These are phyloP conservation scores for Aphanomyces astaci DNA, from an alignment of 352 stramenopile genomes.

Conservation along the genomic window DNA sequence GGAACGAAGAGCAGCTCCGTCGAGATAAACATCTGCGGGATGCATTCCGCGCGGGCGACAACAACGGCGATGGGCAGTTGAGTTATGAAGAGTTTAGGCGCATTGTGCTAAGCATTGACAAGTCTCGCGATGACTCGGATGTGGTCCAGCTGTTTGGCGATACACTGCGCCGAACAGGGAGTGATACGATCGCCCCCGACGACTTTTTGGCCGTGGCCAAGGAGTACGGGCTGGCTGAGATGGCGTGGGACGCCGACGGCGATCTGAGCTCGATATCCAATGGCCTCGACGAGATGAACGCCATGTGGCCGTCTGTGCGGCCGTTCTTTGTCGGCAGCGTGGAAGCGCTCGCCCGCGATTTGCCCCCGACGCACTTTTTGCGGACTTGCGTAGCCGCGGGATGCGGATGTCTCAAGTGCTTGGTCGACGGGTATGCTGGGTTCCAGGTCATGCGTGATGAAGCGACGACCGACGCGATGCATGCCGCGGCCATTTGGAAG, in stretches of 20 bases:
- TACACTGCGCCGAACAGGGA: conserved; percentile 54
- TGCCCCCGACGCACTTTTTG: conserved; percentile 44
- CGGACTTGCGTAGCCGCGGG: conserved; percentile 60
- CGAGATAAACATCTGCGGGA: conserved; percentile 58
- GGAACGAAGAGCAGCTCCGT: conserved; percentile 56
- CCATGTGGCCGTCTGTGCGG: conserved; percentile 47
- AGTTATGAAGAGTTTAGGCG: conserved; percentile 70
- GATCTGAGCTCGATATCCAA: conserved; percentile 65
- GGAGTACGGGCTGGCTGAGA: conserved; percentile 63
- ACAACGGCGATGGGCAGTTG: conserved; percentile 70
- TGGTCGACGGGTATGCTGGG: conserved; percentile 70
- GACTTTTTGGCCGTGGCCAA: conserved; percentile 67
- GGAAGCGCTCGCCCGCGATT: conserved; percentile 46
- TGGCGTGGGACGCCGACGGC: conserved; percentile 57
- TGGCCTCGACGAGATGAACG: conserved; percentile 47
- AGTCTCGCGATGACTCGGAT: conserved; percentile 47
- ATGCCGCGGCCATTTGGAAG: conserved; percentile 50
- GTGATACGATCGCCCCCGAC: conserved; percentile 43
- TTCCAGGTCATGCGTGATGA: conserved; percentile 69
- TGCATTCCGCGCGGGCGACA: conserved; percentile 64
- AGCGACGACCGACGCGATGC: background rate
- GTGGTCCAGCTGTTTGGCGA: conserved; percentile 79
- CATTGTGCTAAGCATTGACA: conserved; percentile 73
- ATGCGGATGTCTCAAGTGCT: conserved; percentile 74
- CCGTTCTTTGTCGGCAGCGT: conserved; percentile 66